phyloP scores from a whole-genome alignment of 305 asterid species.

The Ilex paraguariensis region DNA sequence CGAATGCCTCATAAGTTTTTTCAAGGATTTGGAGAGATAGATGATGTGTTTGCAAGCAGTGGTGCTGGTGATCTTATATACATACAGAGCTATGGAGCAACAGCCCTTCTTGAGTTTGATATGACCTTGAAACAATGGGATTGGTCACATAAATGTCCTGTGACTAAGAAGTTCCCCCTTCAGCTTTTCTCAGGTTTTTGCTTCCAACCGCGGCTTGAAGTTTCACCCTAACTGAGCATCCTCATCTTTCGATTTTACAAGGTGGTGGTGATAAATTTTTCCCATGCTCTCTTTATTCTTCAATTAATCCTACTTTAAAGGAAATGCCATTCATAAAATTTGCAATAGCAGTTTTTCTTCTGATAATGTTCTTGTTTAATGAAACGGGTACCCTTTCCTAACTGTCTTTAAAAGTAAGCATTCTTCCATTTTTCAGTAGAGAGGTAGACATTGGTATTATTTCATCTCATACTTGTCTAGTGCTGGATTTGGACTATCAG shows the following conservation, averaged over 20 bases:
- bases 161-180: constrained; percentile 4
- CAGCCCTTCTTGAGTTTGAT: constrained; percentile 6
- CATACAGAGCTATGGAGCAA: constrained; percentile 4
- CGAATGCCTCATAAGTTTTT: constrained; percentile 5
- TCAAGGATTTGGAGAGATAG: constrained; percentile 7
- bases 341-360: too few relatives aligned
- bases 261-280: too few relatives aligned
- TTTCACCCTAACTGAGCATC: not conserved
- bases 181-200: constrained; percentile 15
- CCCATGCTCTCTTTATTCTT: too few relatives aligned
- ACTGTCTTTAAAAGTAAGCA: too few relatives aligned
- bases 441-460: too few relatives aligned
- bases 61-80: constrained; percentile 7
- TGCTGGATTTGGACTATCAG: too few relatives aligned
- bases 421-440: too few relatives aligned
- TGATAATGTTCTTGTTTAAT: too few relatives aligned
- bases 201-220: constrained; percentile 14
- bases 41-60: constrained; percentile 11
- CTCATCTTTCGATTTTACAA: not conserved
- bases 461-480: too few relatives aligned
- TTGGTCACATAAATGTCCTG: constrained; percentile 4
- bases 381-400: too few relatives aligned
- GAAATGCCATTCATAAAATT: too few relatives aligned
- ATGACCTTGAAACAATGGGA: constrained; percentile 1
- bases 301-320: too few relatives aligned